Conservation (phyloP, 805 yeast genomes). For the Starmerella bombicola region DNA sequence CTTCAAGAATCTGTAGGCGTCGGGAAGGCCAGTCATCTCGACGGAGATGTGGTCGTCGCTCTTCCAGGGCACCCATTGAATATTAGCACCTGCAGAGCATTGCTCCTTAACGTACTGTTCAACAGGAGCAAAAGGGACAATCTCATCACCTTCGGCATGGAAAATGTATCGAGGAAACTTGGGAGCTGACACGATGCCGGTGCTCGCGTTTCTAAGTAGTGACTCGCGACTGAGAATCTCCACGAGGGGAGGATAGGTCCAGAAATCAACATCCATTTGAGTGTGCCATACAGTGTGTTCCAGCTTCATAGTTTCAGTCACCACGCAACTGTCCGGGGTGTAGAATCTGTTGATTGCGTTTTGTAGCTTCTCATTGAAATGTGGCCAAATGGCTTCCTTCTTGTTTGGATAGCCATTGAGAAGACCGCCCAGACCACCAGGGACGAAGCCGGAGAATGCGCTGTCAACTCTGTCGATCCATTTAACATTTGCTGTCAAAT, state of each 20-base stretch:
- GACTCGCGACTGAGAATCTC: slow-evolving; percentile 10
- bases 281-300: slow-evolving; percentile 1
- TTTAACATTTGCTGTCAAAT: slow-evolving; percentile 12
- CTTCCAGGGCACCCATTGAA: slow-evolving; percentile 8
- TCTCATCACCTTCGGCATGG: slow-evolving; percentile 22
- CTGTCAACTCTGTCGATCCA: slow-evolving; percentile 9
- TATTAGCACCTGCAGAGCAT: slow-evolving; percentile 10
- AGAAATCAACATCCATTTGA: slow-evolving; percentile 19
- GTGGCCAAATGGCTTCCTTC: slow-evolving; percentile 2
- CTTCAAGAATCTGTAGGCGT: slow-evolving; percentile 13
- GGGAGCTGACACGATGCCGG: slow-evolving; percentile 16
- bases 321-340: slow-evolving; percentile 1
- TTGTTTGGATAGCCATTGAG: slow-evolving; percentile 18
- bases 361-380: slow-evolving; percentile 6
- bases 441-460: slow-evolving; percentile 20
- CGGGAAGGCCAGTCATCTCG: slow-evolving; percentile 7
- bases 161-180: slow-evolving; percentile 21
- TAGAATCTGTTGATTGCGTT: not conserved
- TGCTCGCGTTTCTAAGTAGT: slow-evolving; percentile 5
- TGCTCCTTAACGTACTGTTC: slow-evolving; percentile 10
- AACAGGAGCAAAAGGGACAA: slow-evolving; percentile 18
- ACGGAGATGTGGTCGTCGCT: slow-evolving; percentile 7
- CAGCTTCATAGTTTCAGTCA: slow-evolving; percentile 3
- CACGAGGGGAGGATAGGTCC: slow-evolving; percentile 6
- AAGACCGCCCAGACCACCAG: slow-evolving; percentile 20